Base-by-base conservation (phyloP, 2,329 filamentous ascomycete species). In the Talaromyces marneffei region DNA sequence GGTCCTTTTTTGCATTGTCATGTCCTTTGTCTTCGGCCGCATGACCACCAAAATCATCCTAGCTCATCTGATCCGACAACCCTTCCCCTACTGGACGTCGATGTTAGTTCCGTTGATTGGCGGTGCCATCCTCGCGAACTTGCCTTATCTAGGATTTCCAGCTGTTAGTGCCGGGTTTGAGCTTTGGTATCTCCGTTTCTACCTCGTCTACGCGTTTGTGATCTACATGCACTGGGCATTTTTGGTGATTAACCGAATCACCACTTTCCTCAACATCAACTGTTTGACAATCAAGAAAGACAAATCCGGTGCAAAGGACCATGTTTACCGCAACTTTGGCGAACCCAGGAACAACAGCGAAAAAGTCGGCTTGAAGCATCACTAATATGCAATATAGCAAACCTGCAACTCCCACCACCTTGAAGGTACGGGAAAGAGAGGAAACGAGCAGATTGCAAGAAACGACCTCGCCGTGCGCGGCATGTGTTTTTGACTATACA, bases 11-110 rank as follows among this genome's bases (percentile, higher is more conserved):
- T 97, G 92, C 79, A 78, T 96, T 63, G 96, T 91, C 63, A 89
- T 97, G 82, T 90, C 91, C n/a, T 92, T 97, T 69, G 94, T 97
- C 62, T 97, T 99, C 75, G 94, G 94, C 37, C 89, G 94, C 67
- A 92, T 99, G 88, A 97, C 94, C 0, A 99, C 94, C 40, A 99
- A 97, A 81, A 97, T 97, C 76, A 99, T 99, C 72, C 86, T 99
- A 18, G 93, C 94, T 2, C 94, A 99, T 75, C 82, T 99, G 57
- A 94, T 94, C 1, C 86, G 86, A 65, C 94, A 97, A 74, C 90
- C 93, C 3, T 99, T 97, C 77, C 94, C 94, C 1, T 95, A 90
- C 82, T 97, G 92, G 92, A 97, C 94, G 10, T 84, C 94, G 54
- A 90, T 97, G 84, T 82, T 97, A 39, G 86, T 85, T 35, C 94